Evolutionary conservation across 495 filamentous ascomycete species (phyloP).

Genomic region (Haplographium delicatum): DNA sequence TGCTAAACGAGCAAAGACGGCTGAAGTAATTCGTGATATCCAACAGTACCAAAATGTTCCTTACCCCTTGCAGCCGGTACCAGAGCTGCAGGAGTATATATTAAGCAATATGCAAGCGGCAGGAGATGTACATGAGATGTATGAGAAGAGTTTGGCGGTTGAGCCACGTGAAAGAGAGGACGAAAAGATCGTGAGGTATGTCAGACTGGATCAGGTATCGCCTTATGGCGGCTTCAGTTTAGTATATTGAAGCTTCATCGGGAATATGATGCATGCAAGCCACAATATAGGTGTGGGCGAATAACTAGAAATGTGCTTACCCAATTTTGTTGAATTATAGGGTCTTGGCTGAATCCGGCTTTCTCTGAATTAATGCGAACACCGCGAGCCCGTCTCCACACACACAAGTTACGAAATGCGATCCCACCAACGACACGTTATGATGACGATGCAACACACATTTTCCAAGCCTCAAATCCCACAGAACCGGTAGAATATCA

Average conservation of each 20-base stretch:
- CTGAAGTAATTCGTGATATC: constrained; percentile 95
- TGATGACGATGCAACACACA: constrained; percentile 8
- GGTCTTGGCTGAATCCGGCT: constrained; percentile 32
- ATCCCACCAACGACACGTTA: not conserved
- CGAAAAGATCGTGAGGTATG: constrained; percentile 64
- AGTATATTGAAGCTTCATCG: not conserved
- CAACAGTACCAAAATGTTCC: constrained; percentile 97
- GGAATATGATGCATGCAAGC: constrained; percentile 11
- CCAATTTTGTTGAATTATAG: constrained; percentile 19
- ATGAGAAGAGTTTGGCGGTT: constrained; percentile 85
- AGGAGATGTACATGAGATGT: constrained; percentile 98
- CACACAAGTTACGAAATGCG: constrained; percentile 5
- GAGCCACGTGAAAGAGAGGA: constrained; percentile 95
- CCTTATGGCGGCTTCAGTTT: constrained; percentile 13
- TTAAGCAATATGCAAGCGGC: constrained; percentile 89
- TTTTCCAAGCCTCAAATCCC: not conserved
- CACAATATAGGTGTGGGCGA: constrained; percentile 2
- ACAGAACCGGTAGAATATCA: not conserved
- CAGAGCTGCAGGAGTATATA: constrained; percentile 95
- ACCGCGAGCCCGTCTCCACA: not conserved
- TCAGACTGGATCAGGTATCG: constrained; percentile 21
- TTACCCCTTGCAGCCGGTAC: constrained; percentile 81
- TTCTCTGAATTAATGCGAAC: constrained; percentile 23
- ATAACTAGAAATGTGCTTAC: constrained; percentile 25
- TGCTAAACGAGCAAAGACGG: constrained; percentile 94